Evolutionary conservation across 768 basidiomycete species (phyloP).

Genomic region (Mycena maculata): DNA sequence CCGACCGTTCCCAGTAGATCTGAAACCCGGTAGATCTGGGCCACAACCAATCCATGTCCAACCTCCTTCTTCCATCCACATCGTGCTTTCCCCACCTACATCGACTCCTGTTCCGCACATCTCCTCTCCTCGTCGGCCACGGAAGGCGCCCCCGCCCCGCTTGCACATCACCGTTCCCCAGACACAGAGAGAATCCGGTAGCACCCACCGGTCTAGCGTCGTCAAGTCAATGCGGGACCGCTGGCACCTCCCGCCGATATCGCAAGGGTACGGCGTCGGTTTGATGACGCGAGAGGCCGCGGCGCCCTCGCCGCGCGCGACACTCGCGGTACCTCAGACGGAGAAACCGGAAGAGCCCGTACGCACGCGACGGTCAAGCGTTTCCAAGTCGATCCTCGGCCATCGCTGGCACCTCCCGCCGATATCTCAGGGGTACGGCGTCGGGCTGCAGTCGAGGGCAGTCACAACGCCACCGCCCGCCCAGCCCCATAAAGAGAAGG

Average conservation of each 20-base stretch:
- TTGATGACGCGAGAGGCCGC: background rate
- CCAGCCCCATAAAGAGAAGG: too few relatives aligned
- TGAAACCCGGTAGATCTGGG: conserved; percentile 11
- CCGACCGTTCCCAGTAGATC: conserved; percentile 17
- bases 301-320: background rate
- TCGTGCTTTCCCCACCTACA: background rate
- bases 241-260: too few relatives aligned
- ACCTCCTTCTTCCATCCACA: background rate
- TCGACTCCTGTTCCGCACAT: background rate
- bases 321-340: background rate
- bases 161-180: too few relatives aligned
- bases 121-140: conserved; percentile 2
- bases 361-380: conserved; percentile 12
- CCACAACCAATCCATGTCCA: background rate
- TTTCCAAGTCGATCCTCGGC: conserved; percentile 13
- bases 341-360: background rate
- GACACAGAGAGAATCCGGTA: too few relatives aligned
- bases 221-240: too few relatives aligned
- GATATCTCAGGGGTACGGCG: conserved; percentile 25
- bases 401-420: conserved; percentile 20
- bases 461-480: too few relatives aligned
- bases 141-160: background rate
- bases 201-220: too few relatives aligned
- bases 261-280: background rate
- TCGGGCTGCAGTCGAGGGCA: conserved; percentile 21